These are phyloP conservation scores for Penicillium longicatenatum DNA, from an alignment of 495 filamentous ascomycete species.

Conservation along the genomic window DNA sequence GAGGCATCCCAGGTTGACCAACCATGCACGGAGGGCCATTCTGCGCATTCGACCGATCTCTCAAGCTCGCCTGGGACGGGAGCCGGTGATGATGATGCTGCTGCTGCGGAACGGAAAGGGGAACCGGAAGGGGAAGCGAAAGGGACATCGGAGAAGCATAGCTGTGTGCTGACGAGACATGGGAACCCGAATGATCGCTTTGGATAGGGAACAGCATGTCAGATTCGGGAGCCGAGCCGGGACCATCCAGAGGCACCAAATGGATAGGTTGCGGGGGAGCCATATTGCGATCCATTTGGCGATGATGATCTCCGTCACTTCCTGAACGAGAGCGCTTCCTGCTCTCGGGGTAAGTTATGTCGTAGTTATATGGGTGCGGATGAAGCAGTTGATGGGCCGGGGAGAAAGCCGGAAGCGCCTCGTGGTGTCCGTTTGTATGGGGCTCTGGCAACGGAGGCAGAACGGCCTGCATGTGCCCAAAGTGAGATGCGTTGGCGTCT, in stretches of 20 bases:
- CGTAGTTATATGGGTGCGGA: slow-evolving; percentile 36
- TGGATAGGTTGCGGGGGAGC: slow-evolving; percentile 29
- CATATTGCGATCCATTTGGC: slow-evolving; percentile 20
- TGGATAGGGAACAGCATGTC: slow-evolving; percentile 38
- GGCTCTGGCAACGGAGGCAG: slow-evolving; percentile 28
- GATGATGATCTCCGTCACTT: slow-evolving; percentile 26
- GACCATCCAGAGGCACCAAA: slow-evolving; percentile 31
- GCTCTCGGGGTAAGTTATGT: slow-evolving; percentile 29
- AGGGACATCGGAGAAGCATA: slow-evolving; percentile 30
- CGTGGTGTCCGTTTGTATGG: slow-evolving; percentile 29
- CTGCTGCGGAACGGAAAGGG: slow-evolving; percentile 26
- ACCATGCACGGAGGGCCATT: slow-evolving; percentile 64
- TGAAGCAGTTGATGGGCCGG: slow-evolving; percentile 36
- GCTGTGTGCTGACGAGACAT: slow-evolving; percentile 29
- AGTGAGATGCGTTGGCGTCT: slow-evolving; percentile 32
- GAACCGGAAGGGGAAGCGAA: slow-evolving; percentile 30
- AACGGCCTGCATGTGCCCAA: slow-evolving; percentile 35
- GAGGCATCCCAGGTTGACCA: slow-evolving; percentile 80
- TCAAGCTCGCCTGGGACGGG: slow-evolving; percentile 54
- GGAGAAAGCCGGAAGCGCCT: slow-evolving; percentile 29
- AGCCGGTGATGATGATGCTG: slow-evolving; percentile 76
- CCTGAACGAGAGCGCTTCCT: slow-evolving; percentile 37
- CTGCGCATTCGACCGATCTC: neutral
- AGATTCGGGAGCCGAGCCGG: slow-evolving; percentile 26
- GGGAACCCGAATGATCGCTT: slow-evolving; percentile 29